phyloP scores from a whole-genome alignment of 441 rosid genomes.

The Euphorbia schlechtendalii region DNA sequence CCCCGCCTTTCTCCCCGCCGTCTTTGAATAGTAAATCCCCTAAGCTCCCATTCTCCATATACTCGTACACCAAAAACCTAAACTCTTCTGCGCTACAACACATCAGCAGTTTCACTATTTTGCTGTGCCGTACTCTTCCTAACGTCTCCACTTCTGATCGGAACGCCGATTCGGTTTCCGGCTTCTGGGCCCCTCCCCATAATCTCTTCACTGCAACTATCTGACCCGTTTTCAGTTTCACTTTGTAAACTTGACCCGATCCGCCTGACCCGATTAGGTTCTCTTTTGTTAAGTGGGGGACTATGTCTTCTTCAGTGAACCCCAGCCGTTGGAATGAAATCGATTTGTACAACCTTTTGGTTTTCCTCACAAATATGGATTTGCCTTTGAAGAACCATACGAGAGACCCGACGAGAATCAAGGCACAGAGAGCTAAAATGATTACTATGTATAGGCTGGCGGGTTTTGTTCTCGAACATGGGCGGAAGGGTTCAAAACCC shows the following conservation, averaged over 20 bases:
- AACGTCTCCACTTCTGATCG: constrained; percentile 51
- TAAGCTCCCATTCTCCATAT: constrained; percentile 70
- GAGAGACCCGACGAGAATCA: constrained; percentile 29
- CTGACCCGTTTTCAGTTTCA: constrained; percentile 41
- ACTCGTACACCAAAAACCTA: constrained; percentile 54
- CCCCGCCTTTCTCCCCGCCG: constrained; percentile 28
- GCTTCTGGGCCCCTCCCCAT: constrained; percentile 24
- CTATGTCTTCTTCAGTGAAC: constrained; percentile 38
- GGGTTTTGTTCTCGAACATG: constrained; percentile 35
- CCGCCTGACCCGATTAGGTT: constrained; percentile 58
- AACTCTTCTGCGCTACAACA: constrained; percentile 41
- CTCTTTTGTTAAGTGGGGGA: constrained; percentile 32
- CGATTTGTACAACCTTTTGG: constrained; percentile 26
- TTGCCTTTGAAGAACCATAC: constrained; percentile 38
- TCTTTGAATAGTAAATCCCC: constrained; percentile 43
- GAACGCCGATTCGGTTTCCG: constrained; percentile 39
- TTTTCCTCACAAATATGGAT: constrained; percentile 18
- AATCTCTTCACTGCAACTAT: constrained; percentile 61
- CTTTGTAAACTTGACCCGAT: constrained; percentile 53
- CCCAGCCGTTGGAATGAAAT: constrained; percentile 50
- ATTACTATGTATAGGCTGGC: constrained; percentile 21
- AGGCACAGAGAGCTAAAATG: constrained; percentile 22
- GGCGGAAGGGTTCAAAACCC: constrained; percentile 31
- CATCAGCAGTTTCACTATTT: constrained; percentile 53
- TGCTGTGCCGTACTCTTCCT: constrained; percentile 56